Evolutionary conservation across 2,329 filamentous ascomycete genomes (phyloP).

Genomic region (Plectosphaerella plurivora): DNA sequence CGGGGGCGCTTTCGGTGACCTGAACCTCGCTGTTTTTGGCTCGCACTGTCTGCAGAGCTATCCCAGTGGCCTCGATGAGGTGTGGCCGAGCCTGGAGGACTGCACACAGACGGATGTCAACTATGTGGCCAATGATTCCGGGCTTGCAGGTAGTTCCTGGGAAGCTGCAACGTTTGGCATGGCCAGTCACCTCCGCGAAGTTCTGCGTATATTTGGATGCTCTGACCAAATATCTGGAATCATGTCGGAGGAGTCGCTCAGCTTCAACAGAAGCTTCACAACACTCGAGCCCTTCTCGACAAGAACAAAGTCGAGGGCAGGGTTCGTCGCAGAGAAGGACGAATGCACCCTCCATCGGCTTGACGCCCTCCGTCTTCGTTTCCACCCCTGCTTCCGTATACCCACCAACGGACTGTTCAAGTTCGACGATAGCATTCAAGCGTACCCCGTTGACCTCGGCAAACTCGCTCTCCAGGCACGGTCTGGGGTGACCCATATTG

Average conservation of each 20-base stretch:
- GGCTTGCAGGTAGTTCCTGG: slow-evolving; percentile 87
- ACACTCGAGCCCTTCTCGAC: slow-evolving; percentile 81
- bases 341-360: slow-evolving; percentile 91
- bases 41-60: slow-evolving; percentile 92
- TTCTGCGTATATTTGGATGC: slow-evolving; percentile 84
- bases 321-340: slow-evolving; percentile 67
- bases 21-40: slow-evolving; percentile 85
- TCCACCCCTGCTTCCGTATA: slow-evolving; percentile 84
- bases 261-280: slow-evolving; percentile 77
- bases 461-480: slow-evolving; percentile 73
- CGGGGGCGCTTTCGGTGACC: slow-evolving; percentile 66
- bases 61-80: slow-evolving; percentile 82
- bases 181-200: slow-evolving; percentile 87
- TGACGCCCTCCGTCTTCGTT: slow-evolving; percentile 82
- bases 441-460: slow-evolving; percentile 77
- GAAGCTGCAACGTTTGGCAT: slow-evolving; percentile 94
- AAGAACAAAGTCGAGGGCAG: slow-evolving; percentile 77
- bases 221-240: slow-evolving; percentile 87
- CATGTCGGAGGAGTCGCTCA: slow-evolving; percentile 86
- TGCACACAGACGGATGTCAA: slow-evolving; percentile 83
- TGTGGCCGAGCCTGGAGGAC: slow-evolving; percentile 83
- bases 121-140: slow-evolving; percentile 78
- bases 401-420: slow-evolving; percentile 65
- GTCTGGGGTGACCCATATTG: slow-evolving; percentile 79
- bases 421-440: slow-evolving; percentile 74